phyloP scores from a whole-genome alignment of 805 yeast species.

The Nakazawaea holstii region DNA sequence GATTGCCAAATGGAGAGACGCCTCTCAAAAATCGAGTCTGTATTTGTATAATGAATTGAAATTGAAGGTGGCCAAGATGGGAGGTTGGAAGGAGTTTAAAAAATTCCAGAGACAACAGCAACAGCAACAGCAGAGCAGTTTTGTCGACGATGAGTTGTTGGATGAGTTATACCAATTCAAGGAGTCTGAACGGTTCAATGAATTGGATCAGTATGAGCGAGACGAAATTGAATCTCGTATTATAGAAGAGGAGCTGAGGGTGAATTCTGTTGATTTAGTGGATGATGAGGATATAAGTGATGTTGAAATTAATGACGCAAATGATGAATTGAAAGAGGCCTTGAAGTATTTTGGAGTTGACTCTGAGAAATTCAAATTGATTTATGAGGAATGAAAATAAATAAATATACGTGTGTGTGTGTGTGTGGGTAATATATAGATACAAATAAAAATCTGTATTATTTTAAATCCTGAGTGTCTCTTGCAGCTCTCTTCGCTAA shows the following conservation, averaged over 20 bases:
- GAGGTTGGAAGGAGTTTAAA: slow-evolving; percentile 7
- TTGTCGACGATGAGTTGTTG: not conserved
- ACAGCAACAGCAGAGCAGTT: not conserved
- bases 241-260: not conserved
- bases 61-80: not conserved
- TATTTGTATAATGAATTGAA: slow-evolving; percentile 5
- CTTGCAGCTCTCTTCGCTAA: slow-evolving; percentile 31
- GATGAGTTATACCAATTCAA: not conserved
- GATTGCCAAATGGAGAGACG: slow-evolving; percentile 5
- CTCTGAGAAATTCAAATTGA: slow-evolving; percentile 5
- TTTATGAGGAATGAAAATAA: not conserved
- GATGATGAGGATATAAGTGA: not conserved
- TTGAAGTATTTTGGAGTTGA: slow-evolving; percentile 5
- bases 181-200: not conserved
- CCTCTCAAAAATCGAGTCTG: not conserved
- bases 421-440: no score
- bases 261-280: not conserved
- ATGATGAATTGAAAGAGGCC: slow-evolving; percentile 4
- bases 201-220: slow-evolving; percentile 3
- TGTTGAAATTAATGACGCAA: not conserved
- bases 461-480: no score
- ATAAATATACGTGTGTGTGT: not conserved
- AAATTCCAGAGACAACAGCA: not conserved
- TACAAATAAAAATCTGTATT: no score
- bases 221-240: slow-evolving; percentile 1